Evolutionary conservation across 306 rosid species (phyloP).

Genomic region (Lablab purpureus): DNA sequence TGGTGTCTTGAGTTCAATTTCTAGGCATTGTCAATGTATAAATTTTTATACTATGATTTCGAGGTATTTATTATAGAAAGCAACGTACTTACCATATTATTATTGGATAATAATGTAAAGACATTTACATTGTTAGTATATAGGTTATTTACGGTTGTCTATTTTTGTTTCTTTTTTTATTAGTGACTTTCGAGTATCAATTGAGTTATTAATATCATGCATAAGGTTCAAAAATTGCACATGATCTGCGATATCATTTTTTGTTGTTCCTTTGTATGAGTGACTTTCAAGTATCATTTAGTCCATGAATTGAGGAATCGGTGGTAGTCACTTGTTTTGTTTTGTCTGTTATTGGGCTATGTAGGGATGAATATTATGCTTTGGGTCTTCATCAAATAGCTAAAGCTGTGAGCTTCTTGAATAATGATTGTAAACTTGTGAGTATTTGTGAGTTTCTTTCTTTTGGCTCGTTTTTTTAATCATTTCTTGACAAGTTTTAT

Average conservation of each 20-base stretch:
- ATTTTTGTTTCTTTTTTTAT: not conserved
- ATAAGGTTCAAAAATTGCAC: not conserved
- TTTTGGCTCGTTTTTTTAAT: not conserved
- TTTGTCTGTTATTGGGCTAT: slow-evolving; percentile 19
- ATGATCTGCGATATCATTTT: not conserved
- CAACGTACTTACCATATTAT: not conserved
- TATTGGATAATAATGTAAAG: not conserved
- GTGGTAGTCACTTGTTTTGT: slow-evolving; percentile 1
- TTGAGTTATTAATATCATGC: slow-evolving; percentile 10
- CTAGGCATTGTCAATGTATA: not conserved
- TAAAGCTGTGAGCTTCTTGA: slow-evolving; percentile 98
- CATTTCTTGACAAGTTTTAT: slow-evolving; percentile 48
- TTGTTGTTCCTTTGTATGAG: not conserved
- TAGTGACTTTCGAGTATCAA: slow-evolving; percentile 47
- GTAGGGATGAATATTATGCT: slow-evolving; percentile 97
- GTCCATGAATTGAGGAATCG: slow-evolving; percentile 2
- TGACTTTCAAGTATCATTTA: slow-evolving; percentile 9
- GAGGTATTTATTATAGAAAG: not conserved
- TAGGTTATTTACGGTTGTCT: not conserved
- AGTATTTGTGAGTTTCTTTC: slow-evolving; percentile 41
- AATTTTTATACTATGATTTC: not conserved
- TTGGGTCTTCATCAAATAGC: slow-evolving; percentile 97
- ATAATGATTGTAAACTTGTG: slow-evolving; percentile 97
- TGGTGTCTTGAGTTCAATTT: not conserved
- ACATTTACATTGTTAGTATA: not conserved